These are phyloP conservation scores for Xylariaceae sp. DNA, from an alignment of 2,329 filamentous ascomycete species.

Conservation along the genomic window DNA sequence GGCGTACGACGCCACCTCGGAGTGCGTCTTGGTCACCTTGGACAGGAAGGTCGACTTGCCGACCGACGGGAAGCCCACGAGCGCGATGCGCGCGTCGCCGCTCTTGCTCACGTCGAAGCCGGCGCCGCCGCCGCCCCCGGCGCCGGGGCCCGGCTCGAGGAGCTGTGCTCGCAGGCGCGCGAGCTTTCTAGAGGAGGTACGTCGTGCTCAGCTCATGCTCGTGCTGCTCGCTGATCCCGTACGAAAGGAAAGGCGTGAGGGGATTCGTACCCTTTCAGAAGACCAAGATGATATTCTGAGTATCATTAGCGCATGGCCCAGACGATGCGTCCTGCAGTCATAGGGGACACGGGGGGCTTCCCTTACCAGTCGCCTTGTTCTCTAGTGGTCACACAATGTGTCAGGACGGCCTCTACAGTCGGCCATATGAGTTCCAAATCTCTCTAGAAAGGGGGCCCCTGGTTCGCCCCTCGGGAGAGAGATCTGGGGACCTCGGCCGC, in stretches of 20 bases:
- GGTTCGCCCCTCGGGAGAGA: constrained; percentile 5
- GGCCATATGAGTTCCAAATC: no score
- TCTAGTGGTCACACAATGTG: constrained; percentile 48
- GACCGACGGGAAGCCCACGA: constrained; percentile 97
- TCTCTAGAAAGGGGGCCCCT: no score
- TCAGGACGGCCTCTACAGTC: no score
- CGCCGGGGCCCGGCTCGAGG: constrained; percentile 76
- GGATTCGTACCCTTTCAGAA: constrained; percentile 90
- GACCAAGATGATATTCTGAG: constrained; percentile 92
- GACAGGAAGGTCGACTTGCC: constrained; percentile 99
- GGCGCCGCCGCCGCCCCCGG: constrained; percentile 67
- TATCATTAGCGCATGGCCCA: no score
- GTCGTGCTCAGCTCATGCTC: no score
- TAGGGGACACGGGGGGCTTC: no score
- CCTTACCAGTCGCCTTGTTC: constrained; percentile 95
- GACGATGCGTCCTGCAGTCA: no score
- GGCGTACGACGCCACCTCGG: constrained; percentile 89
- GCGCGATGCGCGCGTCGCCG: constrained; percentile 90
- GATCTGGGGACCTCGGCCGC: constrained; percentile 24
- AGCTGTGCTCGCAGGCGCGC: constrained; percentile 90
- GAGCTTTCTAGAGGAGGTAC: constrained; percentile 76
- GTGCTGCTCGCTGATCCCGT: no score
- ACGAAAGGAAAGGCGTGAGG: no score
- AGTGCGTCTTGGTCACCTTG: constrained; percentile 96
- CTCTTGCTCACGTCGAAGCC: constrained; percentile 95